phyloP scores from a whole-genome alignment of 2,329 filamentous ascomycete species.

The Pseudocercospora ulei region DNA sequence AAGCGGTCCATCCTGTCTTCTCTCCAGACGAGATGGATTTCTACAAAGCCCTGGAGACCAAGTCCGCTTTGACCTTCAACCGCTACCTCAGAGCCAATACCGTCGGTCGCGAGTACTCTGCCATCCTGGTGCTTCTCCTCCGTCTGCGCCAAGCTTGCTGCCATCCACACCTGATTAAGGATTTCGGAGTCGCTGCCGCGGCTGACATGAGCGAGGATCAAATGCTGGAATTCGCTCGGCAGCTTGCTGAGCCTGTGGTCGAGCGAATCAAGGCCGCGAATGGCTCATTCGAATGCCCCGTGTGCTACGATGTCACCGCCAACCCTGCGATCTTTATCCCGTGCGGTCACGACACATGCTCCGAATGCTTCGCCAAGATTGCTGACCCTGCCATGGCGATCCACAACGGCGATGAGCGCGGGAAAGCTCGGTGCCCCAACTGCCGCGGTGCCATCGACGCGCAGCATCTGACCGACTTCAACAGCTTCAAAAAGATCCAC shows the following conservation, averaged over 20 bases:
- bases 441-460: slow-evolving; percentile 61
- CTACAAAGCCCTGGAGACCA: slow-evolving; percentile 57
- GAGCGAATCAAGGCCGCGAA: slow-evolving; percentile 53
- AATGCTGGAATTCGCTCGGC: slow-evolving; percentile 54
- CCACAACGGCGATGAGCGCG: slow-evolving; percentile 51
- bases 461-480: slow-evolving; percentile 61
- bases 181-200: slow-evolving; percentile 49
- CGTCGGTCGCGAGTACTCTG: slow-evolving; percentile 64
- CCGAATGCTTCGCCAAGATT: slow-evolving; percentile 63
- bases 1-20: slow-evolving; percentile 55
- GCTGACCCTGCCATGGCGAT: slow-evolving; percentile 52
- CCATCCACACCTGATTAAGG: slow-evolving; percentile 61
- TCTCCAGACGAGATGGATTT: slow-evolving; percentile 54
- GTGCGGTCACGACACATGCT: slow-evolving; percentile 72
- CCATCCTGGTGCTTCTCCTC: slow-evolving; percentile 67
- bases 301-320: slow-evolving; percentile 66
- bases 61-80: slow-evolving; percentile 63
- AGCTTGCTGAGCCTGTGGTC: slow-evolving; percentile 53
- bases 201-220: slow-evolving; percentile 46
- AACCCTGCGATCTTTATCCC: slow-evolving; percentile 72
- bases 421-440: slow-evolving; percentile 58
- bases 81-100: slow-evolving; percentile 61
- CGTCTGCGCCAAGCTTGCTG: slow-evolving; percentile 73
- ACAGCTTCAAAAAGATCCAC: slow-evolving; percentile 63
- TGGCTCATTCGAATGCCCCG: slow-evolving; percentile 62